Evolutionary conservation across 192 early-diverging fungal genomes (phyloP).

Genomic region (Coemansia sp.): DNA sequence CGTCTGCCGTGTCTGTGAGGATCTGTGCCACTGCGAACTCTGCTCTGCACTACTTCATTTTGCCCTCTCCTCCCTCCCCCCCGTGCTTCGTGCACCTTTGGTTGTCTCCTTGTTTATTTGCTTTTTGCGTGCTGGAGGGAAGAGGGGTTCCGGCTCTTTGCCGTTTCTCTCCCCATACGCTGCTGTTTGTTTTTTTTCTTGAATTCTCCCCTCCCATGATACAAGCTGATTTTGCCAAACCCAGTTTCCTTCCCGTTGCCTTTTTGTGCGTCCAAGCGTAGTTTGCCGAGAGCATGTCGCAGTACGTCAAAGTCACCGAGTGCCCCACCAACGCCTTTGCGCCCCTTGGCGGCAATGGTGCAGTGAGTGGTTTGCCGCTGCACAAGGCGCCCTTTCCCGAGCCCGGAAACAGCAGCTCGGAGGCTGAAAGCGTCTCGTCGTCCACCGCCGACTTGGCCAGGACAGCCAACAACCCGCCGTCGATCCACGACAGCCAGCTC

Average conservation of each 20-base stretch:
- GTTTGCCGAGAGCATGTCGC: conserved; percentile 25
- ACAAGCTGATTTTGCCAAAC: background rate
- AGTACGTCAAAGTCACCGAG: conserved; percentile 22
- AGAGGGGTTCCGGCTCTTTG: too few species aligned
- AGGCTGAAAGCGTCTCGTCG: conserved; percentile 28
- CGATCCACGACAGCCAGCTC: conserved; percentile 59
- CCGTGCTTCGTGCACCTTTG: conserved; percentile 5
- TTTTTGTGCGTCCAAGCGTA: background rate
- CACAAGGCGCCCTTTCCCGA: conserved; percentile 39
- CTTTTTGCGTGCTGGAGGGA: conserved; percentile 11
- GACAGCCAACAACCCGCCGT: conserved; percentile 28
- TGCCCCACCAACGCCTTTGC: conserved; percentile 15
- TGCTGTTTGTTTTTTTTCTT: too few species aligned
- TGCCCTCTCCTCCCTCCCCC: background rate
- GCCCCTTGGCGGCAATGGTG: conserved; percentile 4
- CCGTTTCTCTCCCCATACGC: too few species aligned
- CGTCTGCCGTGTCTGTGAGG: background rate
- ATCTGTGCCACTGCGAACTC: background rate
- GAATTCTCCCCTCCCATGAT: background rate
- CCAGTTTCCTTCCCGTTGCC: background rate
- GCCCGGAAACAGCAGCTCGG: conserved; percentile 25
- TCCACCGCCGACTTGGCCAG: conserved; percentile 33
- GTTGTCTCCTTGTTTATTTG: background rate
- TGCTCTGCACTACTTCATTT: background rate
- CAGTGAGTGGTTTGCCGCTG: conserved; percentile 10